A percentile compares a stretch with the other conserved stretches of the same genome.
Evolutionary conservation across 257 asterid genomes (phyloP).

Genomic region (Solanum arcanum): DNA sequence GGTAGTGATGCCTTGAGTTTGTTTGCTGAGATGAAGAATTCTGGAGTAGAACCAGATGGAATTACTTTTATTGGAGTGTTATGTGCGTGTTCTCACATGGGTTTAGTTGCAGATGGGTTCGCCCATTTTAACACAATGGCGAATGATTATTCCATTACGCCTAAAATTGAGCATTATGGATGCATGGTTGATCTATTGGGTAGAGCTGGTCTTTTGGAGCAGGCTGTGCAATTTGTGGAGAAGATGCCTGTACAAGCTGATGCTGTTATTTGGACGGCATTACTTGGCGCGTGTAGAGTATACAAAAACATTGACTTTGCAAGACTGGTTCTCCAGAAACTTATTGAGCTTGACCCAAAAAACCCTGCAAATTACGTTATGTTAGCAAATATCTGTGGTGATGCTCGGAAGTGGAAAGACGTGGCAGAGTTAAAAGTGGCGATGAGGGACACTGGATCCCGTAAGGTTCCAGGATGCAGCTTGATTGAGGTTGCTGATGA

Average conservation of each 20-base stretch:
- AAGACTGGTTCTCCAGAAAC: slow-evolving; percentile 47
- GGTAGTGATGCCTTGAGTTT: slow-evolving; percentile 50
- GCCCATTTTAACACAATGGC: slow-evolving; percentile 45
- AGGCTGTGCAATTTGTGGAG: slow-evolving; percentile 55
- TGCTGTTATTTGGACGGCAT: slow-evolving; percentile 56
- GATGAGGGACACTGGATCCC: slow-evolving; percentile 52
- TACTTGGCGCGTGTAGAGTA: slow-evolving; percentile 63
- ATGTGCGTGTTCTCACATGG: slow-evolving; percentile 81
- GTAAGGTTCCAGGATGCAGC: slow-evolving; percentile 68
- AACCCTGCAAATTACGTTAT: slow-evolving; percentile 69
- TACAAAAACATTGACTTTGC: slow-evolving; percentile 58
- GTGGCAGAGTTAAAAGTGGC: slow-evolving; percentile 53
- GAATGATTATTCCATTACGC: slow-evolving; percentile 26
- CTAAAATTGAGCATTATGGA: slow-evolving; percentile 73
- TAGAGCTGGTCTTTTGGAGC: slow-evolving; percentile 56
- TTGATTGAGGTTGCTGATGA: slow-evolving; percentile 46
- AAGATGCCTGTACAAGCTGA: slow-evolving; percentile 66
- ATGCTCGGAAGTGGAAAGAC: slow-evolving; percentile 60
- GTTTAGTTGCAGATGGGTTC: slow-evolving; percentile 57
- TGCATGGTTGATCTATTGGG: slow-evolving; percentile 77
- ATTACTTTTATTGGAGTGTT: slow-evolving; percentile 61
- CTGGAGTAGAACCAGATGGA: slow-evolving; percentile 57
- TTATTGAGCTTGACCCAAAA: slow-evolving; percentile 54
- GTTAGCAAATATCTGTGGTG: slow-evolving; percentile 70
- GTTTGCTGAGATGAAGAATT: slow-evolving; percentile 44